Conservation (phyloP, 106 monocot genomes). For the Dendrobium nobile region DNA sequence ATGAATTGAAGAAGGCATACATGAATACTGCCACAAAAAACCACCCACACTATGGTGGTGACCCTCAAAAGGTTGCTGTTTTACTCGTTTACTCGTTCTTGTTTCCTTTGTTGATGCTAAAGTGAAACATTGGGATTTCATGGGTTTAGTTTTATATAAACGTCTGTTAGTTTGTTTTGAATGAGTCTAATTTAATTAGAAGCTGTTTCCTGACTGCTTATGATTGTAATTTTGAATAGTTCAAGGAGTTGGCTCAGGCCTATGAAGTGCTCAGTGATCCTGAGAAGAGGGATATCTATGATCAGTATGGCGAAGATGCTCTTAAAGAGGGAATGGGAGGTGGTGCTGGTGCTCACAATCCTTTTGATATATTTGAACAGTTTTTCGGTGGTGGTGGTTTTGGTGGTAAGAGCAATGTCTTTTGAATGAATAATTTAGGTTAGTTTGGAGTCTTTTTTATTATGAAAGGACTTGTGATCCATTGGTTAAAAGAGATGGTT, state of each 20-base stretch:
- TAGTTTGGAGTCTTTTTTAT: neutral
- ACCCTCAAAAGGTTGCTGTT: slow-evolving; percentile 52
- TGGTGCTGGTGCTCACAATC: slow-evolving; percentile 21
- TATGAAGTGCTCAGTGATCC: slow-evolving; percentile 46
- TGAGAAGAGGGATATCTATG: slow-evolving; percentile 37
- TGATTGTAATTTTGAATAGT: slow-evolving; percentile 14
- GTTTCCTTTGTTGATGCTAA: neutral
- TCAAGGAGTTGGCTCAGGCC: slow-evolving; percentile 45
- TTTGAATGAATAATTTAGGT: neutral
- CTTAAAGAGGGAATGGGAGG: slow-evolving; percentile 43
- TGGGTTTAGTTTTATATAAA: neutral
- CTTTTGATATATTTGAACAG: slow-evolving; percentile 38
- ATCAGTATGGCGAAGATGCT: slow-evolving; percentile 44
- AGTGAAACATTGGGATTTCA: neutral
- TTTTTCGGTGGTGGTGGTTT: slow-evolving; percentile 32
- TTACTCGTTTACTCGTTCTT: neutral
- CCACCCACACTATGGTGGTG: slow-evolving; percentile 65
- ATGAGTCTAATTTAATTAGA: neutral
- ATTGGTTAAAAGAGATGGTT: no score
- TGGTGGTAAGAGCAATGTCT: slow-evolving; percentile 14
- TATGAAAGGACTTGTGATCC: no score
- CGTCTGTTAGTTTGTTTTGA: neutral
- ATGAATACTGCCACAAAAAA: slow-evolving; percentile 57
- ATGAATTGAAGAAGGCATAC: slow-evolving; percentile 68
- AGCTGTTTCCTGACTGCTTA: neutral